Evolutionary conservation across 176 grass and related monocot species (phyloP).

Genomic region (Oryza nivara): DNA sequence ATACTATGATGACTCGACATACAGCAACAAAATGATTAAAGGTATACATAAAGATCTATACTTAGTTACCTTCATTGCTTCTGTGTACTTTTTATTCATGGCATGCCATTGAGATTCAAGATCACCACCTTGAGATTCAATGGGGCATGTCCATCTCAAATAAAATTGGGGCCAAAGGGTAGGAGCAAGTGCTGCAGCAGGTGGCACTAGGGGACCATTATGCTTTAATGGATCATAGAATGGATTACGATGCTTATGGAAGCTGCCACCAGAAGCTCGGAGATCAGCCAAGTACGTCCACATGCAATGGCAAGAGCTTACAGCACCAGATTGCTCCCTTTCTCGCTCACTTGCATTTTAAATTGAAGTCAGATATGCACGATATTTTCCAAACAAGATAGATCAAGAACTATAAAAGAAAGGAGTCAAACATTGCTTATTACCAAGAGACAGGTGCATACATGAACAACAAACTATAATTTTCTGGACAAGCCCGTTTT

Average conservation of each 20-base stretch:
- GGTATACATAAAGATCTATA: slow-evolving; percentile 15
- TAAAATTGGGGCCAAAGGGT: slow-evolving; percentile 97
- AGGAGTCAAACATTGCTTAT: slow-evolving; percentile 13
- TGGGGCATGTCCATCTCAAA: slow-evolving; percentile 91
- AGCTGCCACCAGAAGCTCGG: slow-evolving; percentile 65
- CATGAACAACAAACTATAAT: slow-evolving; percentile 1
- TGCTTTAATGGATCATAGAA: slow-evolving; percentile 77
- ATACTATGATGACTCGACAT: neutral
- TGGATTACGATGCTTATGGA: slow-evolving; percentile 80
- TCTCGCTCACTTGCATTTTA: slow-evolving; percentile 83
- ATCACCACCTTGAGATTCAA: slow-evolving; percentile 67
- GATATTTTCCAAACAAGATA: slow-evolving; percentile 27
- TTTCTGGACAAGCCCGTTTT: slow-evolving; percentile 11
- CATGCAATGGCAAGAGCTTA: slow-evolving; percentile 68
- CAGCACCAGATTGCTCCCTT: slow-evolving; percentile 76
- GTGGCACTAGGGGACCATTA: slow-evolving; percentile 58
- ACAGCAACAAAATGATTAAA: neutral
- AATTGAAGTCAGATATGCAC: slow-evolving; percentile 45
- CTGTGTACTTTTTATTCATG: slow-evolving; percentile 64
- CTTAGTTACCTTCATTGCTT: slow-evolving; percentile 58
- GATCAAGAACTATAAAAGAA: slow-evolving; percentile 18
- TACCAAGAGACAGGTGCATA: neutral
- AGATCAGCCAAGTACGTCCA: slow-evolving; percentile 77
- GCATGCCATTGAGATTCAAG: slow-evolving; percentile 83
- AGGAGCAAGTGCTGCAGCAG: slow-evolving; percentile 90